Percentiles rank a stretch among this genome's conserved stretches.
Evolutionary conservation across 495 filamentous ascomycete species (phyloP).

Genomic region (Lichenothelia convexa): DNA sequence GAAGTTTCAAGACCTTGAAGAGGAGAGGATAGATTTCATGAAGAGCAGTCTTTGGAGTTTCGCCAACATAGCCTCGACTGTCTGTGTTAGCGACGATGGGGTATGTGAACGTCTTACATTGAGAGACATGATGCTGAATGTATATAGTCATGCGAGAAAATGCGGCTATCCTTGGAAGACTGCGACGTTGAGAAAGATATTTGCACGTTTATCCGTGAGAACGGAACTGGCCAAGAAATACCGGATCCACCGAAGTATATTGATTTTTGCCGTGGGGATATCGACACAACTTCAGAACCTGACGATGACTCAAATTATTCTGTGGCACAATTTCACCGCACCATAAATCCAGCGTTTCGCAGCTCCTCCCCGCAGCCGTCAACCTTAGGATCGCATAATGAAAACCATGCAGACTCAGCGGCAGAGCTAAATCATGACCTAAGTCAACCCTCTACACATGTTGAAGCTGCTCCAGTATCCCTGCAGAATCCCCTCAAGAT

Average conservation of each 20-base stretch:
- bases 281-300: conserved; percentile 61
- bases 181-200: conserved; percentile 98
- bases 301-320: conserved; percentile 67
- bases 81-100: conserved; percentile 95
- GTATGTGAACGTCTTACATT: no score
- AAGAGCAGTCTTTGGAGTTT: conserved; percentile 97
- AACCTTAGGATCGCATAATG: conserved; percentile 75
- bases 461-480: conserved; percentile 11
- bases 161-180: conserved; percentile 82
- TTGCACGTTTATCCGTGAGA: conserved; percentile 67
- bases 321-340: conserved; percentile 85
- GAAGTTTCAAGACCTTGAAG: conserved; percentile 99
- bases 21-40: conserved; percentile 88
- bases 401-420: conserved; percentile 52
- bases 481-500: conserved; percentile 17
- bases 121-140: no score
- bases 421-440: conserved; percentile 41
- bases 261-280: conserved; percentile 89
- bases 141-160: conserved; percentile 98
- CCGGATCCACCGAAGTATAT: conserved; percentile 95
- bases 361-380: conserved; percentile 80
- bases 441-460: conserved; percentile 14
- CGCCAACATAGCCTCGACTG: conserved; percentile 90
- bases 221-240: conserved; percentile 88
- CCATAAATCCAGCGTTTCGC: conserved; percentile 87